Evolutionary conservation across 139 green algal genomes (phyloP).

Genomic region (Micromonas pusilla): DNA sequence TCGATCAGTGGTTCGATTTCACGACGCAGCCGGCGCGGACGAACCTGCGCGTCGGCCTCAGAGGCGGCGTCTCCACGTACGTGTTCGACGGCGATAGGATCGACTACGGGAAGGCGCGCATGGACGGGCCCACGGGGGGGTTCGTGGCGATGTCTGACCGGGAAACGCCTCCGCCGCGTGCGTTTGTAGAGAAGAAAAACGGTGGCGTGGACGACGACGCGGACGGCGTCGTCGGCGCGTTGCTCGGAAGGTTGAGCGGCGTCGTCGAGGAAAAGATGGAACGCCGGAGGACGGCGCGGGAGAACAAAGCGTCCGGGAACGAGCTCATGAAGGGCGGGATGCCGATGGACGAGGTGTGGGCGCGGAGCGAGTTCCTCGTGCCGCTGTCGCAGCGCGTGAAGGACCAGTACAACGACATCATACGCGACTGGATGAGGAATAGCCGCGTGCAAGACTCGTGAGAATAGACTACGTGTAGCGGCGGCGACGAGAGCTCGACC

Average conservation of each 20-base stretch:
- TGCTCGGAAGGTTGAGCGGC: no score
- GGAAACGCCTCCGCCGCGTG: not conserved
- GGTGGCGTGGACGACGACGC: not conserved
- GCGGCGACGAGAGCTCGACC: no score
- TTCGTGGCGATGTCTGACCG: not conserved
- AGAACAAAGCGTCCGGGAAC: not conserved
- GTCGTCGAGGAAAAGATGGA: no score
- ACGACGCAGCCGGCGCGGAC: not conserved
- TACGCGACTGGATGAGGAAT: not conserved
- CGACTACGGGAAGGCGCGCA: not conserved
- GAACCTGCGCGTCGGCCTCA: conserved; percentile 7
- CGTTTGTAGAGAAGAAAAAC: no score
- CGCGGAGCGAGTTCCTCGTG: conserved; percentile 1
- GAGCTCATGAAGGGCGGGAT: conserved; percentile 18
- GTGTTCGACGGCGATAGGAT: conserved; percentile 17
- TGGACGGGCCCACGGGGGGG: not conserved
- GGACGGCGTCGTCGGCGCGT: not conserved
- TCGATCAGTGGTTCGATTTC: conserved; percentile 23
- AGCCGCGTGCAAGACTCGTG: no score
- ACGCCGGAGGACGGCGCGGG: no score
- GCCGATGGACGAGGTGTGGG: not conserved
- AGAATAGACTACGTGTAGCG: no score
- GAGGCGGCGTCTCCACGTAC: not conserved
- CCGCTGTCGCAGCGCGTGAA: not conserved
- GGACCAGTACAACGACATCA: not conserved